Conservation (phyloP, 257 asterid species). For the Nicotiana benthamiana region DNA sequence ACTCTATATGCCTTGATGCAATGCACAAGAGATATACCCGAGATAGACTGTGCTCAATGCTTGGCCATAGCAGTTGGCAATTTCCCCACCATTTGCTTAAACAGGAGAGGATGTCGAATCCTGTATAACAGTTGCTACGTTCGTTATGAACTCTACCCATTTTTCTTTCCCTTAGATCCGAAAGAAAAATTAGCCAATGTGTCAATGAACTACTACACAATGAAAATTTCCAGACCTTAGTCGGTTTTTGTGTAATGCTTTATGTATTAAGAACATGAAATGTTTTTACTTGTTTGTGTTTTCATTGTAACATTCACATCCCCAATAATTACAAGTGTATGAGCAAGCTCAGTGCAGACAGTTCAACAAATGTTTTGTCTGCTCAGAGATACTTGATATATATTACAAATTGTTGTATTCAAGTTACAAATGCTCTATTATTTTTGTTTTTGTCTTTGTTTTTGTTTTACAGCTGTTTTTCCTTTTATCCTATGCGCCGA, state of each 20-base stretch:
- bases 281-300: neutral
- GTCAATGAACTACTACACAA: neutral
- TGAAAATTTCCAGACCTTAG: neutral
- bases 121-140: slow-evolving; percentile 56
- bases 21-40: slow-evolving; percentile 61
- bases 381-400: neutral
- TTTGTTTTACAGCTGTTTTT: too few species aligned
- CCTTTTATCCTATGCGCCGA: too few species aligned
- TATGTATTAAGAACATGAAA: neutral
- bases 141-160: slow-evolving; percentile 69
- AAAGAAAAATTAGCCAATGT: slow-evolving; percentile 4
- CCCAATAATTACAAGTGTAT: neutral
- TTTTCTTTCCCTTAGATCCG: slow-evolving; percentile 53
- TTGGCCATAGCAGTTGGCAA: slow-evolving; percentile 45
- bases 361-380: neutral
- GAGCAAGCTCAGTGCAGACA: neutral
- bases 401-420: neutral
- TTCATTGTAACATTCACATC: neutral
- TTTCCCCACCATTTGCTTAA: slow-evolving; percentile 25
- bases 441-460: too few species aligned
- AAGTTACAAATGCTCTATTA: too few species aligned
- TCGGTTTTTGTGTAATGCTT: too few species aligned
- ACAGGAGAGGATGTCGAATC: slow-evolving; percentile 58
- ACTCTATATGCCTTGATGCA: slow-evolving; percentile 63
- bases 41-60: slow-evolving; percentile 51